Percentiles rank a stretch among this genome's conserved stretches.
Conservation (phyloP, 768 basidiomycete genomes). For the Asterophora parasitica region DNA sequence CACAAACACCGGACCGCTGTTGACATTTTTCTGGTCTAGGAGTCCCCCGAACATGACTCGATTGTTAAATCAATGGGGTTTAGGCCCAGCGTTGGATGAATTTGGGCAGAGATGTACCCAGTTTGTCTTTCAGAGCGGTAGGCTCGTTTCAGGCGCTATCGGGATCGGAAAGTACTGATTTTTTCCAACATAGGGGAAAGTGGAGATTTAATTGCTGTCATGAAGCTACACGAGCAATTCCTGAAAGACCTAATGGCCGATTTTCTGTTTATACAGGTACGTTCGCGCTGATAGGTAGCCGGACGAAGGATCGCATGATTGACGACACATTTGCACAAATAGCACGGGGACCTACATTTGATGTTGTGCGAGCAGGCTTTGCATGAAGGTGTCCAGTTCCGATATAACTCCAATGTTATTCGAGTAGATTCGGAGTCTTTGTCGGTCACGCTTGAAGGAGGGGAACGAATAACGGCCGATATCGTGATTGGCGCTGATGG, state of each 20-base stretch:
- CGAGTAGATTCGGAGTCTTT: slow-evolving; percentile 27
- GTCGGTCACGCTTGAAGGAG: slow-evolving; percentile 35
- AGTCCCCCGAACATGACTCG: slow-evolving; percentile 56
- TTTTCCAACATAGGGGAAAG: slow-evolving; percentile 30
- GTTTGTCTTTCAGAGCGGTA: slow-evolving; percentile 26
- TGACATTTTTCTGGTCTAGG: slow-evolving; percentile 14
- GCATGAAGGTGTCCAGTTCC: slow-evolving; percentile 43
- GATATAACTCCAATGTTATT: slow-evolving; percentile 33
- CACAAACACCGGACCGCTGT: not conserved
- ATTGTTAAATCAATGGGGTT: slow-evolving; percentile 52
- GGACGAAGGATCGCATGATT: not conserved
- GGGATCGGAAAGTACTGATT: not conserved
- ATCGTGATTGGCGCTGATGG: slow-evolving; percentile 63
- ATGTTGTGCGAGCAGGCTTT: slow-evolving; percentile 43
- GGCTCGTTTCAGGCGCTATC: not conserved
- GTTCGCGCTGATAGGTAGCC: slow-evolving; percentile 7
- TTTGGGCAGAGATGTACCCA: slow-evolving; percentile 30
- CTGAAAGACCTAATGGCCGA: slow-evolving; percentile 34
- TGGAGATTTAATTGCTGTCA: slow-evolving; percentile 39
- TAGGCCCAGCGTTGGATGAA: slow-evolving; percentile 37
- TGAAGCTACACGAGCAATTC: slow-evolving; percentile 44
- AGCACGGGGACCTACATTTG: slow-evolving; percentile 51
- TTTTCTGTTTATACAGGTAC: slow-evolving; percentile 26
- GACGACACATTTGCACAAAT: not conserved
- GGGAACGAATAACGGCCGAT: slow-evolving; percentile 42